These are phyloP conservation scores for Didymella lethalis DNA, from an alignment of 2,329 filamentous ascomycete genomes.

Conservation along the genomic window DNA sequence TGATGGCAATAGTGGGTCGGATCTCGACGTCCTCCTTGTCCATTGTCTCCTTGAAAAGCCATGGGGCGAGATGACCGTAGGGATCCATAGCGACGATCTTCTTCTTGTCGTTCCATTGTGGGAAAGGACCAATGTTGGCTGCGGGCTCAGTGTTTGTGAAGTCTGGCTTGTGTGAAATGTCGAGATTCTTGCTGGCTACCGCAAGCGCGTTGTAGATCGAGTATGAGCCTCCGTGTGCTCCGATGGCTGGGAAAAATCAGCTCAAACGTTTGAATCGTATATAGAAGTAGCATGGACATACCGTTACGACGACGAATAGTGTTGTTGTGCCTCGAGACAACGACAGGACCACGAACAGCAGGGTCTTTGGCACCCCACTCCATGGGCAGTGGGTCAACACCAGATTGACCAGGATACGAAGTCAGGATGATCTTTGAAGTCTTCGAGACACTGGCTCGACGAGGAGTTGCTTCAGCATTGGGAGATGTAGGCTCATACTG, in stretches of 20 bases:
- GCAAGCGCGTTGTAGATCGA: conserved; percentile 95
- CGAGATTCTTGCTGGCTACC: conserved; percentile 87
- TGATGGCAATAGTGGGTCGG: conserved; percentile 89
- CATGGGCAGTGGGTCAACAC: conserved; percentile 89
- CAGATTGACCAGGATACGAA: conserved; percentile 92
- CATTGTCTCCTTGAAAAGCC: conserved; percentile 81
- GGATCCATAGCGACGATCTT: conserved; percentile 99
- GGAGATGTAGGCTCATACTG: conserved; percentile 50
- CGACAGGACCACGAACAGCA: conserved; percentile 79
- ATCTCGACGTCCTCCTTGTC: conserved; percentile 83
- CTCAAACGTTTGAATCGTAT: not conserved
- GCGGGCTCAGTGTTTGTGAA: conserved; percentile 90
- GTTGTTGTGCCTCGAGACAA: conserved; percentile 78
- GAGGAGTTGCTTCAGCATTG: conserved; percentile 43
- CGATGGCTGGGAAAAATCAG: conserved; percentile 61
- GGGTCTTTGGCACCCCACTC: conserved; percentile 86
- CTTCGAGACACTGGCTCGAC: conserved; percentile 55
- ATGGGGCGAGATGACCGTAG: conserved; percentile 84
- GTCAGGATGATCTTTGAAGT: conserved; percentile 73
- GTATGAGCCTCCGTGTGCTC: conserved; percentile 87
- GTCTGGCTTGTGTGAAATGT: conserved; percentile 79
- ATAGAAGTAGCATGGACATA: conserved; percentile 47
- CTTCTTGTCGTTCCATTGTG: conserved; percentile 85
- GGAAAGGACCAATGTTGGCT: conserved; percentile 86
- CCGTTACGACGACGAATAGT: conserved; percentile 85